Conservation (phyloP, 495 filamentous ascomycete genomes). For the Amorphotheca resinae region DNA sequence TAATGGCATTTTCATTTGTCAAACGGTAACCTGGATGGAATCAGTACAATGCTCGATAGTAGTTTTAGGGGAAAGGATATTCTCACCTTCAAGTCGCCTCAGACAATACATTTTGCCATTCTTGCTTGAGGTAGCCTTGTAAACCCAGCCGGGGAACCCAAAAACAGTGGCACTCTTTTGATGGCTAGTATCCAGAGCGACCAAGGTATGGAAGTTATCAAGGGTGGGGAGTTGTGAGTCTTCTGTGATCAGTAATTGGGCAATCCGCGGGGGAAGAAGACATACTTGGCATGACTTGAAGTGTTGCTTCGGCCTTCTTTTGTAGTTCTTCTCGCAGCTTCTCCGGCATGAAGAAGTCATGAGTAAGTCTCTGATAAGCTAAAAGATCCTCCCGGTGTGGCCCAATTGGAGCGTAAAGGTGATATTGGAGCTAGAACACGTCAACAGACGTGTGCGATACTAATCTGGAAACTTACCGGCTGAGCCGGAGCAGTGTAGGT, state of each 20-base stretch:
- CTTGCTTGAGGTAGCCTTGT: constrained; percentile 83
- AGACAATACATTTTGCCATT: constrained; percentile 78
- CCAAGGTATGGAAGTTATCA: constrained; percentile 80
- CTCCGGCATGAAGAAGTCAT: constrained; percentile 84
- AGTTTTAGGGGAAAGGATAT: neutral
- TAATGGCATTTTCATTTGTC: constrained; percentile 79
- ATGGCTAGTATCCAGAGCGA: constrained; percentile 74
- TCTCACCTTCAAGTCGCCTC: constrained; percentile 65
- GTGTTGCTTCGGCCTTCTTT: constrained; percentile 71
- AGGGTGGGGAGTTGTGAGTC: constrained; percentile 59
- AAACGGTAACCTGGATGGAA: constrained; percentile 52
- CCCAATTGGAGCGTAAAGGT: constrained; percentile 83
- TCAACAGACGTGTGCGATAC: no score
- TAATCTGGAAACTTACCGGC: constrained; percentile 40
- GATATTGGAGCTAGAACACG: constrained; percentile 68
- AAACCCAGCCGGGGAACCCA: constrained; percentile 82
- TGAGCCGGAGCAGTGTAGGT: constrained; percentile 43
- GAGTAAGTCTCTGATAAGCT: constrained; percentile 69
- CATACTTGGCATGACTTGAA: constrained; percentile 75
- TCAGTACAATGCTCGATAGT: constrained; percentile 4
- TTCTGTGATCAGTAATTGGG: constrained; percentile 10
- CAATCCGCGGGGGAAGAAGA: neutral
- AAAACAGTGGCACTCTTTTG: constrained; percentile 65
- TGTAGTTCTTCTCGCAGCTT: constrained; percentile 77
- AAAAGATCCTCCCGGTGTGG: constrained; percentile 65